Conservation (phyloP, 305 asterid genomes). For the Galium porrigens region DNA sequence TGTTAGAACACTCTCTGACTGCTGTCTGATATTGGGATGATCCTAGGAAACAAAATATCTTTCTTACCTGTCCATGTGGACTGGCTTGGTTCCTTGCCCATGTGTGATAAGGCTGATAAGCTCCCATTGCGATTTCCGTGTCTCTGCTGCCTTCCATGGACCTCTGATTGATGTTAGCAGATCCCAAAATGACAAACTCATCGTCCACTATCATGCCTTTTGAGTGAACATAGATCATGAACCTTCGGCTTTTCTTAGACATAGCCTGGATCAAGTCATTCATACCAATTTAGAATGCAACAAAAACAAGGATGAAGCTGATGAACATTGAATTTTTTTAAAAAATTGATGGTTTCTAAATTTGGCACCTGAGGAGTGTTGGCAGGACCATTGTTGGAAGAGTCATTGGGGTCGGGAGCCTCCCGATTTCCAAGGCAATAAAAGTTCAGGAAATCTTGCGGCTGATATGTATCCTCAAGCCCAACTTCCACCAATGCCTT, state of each 20-base stretch:
- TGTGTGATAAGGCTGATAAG: slow-evolving; percentile 80
- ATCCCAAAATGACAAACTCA: slow-evolving; percentile 70
- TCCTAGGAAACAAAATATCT: neutral
- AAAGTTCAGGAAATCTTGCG: slow-evolving; percentile 76
- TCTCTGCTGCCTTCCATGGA: slow-evolving; percentile 89
- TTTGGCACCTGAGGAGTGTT: slow-evolving; percentile 64
- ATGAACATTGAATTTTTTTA: neutral
- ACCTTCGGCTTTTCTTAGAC: slow-evolving; percentile 58
- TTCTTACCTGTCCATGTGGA: slow-evolving; percentile 76
- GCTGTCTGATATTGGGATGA: neutral
- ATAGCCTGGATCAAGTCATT: slow-evolving; percentile 42
- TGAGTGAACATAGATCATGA: slow-evolving; percentile 96
- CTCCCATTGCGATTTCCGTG: slow-evolving; percentile 98
- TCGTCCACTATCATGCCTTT: slow-evolving; percentile 94
- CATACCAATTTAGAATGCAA: neutral
- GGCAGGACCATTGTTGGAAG: slow-evolving; percentile 28
- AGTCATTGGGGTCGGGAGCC: slow-evolving; percentile 28
- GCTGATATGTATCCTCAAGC: slow-evolving; percentile 68
- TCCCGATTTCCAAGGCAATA: slow-evolving; percentile 97
- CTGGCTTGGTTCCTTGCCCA: slow-evolving; percentile 62
- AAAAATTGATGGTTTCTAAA: neutral
- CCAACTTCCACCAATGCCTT: slow-evolving; percentile 91
- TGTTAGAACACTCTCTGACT: neutral
- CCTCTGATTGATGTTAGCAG: slow-evolving; percentile 88
- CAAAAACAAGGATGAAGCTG: neutral